phyloP scores from a whole-genome alignment of 2,329 filamentous ascomycete species.

The Verticillium klebahnii region DNA sequence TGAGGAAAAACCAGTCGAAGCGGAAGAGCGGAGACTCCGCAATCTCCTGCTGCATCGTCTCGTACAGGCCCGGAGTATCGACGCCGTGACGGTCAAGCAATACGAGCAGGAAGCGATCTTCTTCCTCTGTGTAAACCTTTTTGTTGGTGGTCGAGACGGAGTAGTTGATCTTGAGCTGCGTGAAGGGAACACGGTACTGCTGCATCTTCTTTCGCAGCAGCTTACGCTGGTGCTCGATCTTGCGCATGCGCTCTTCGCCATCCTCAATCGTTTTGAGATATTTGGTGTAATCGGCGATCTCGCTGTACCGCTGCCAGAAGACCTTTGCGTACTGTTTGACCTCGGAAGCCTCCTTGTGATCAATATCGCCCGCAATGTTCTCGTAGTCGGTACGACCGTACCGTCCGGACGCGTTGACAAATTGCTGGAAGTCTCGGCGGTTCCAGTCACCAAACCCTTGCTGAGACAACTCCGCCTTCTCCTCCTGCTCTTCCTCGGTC shows the following conservation, averaged over 20 bases:
- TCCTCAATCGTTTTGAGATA: conserved; percentile 86
- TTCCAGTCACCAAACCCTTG: conserved; percentile 95
- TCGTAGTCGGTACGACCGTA: conserved; percentile 85
- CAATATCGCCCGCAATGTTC: conserved; percentile 81
- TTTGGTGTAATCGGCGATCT: conserved; percentile 85
- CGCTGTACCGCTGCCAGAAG: conserved; percentile 93
- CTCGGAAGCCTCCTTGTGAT: conserved; percentile 81
- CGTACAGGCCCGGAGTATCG: conserved; percentile 85
- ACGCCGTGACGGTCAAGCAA: conserved; percentile 90
- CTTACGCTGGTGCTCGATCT: conserved; percentile 88
- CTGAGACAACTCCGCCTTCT: conserved; percentile 76
- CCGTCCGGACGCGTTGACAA: conserved; percentile 90
- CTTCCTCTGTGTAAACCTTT: conserved; percentile 98
- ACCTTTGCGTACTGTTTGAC: conserved; percentile 89
- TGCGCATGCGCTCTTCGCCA: conserved; percentile 83
- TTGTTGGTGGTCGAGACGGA: conserved; percentile 99
- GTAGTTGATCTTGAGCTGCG: conserved; percentile 98
- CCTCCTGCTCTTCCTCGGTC: conserved; percentile 82
- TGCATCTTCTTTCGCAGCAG: conserved; percentile 93
- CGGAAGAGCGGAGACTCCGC: conserved; percentile 91
- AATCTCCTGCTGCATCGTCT: conserved; percentile 95
- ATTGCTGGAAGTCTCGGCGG: conserved; percentile 95
- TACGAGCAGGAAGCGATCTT: conserved; percentile 91
- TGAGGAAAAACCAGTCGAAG: conserved; percentile 99
- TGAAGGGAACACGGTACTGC: conserved; percentile 93